Conservation (phyloP, 2,329 filamentous ascomycete genomes). For the Aureobasidium sp. region DNA sequence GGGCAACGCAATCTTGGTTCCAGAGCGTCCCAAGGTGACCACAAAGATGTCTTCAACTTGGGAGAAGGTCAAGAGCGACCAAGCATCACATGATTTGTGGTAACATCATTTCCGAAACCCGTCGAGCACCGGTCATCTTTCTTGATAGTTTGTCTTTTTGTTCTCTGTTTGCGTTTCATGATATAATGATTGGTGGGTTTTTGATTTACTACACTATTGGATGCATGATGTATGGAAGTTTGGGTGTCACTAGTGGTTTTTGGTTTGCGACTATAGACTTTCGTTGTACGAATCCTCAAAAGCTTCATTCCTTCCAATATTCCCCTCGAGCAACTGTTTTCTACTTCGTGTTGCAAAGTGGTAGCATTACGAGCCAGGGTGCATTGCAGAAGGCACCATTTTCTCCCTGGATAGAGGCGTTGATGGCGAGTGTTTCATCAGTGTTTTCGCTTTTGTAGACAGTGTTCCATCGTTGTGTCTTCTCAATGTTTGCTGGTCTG, state of each 20-base stretch:
- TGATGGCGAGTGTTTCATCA: slow-evolving; percentile 48
- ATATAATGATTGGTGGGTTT: neutral
- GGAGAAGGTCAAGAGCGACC: neutral
- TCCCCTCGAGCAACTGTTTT: neutral
- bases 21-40: neutral
- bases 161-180: neutral
- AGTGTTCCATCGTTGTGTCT: neutral
- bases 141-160: too few relatives aligned
- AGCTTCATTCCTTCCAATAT: too few relatives aligned
- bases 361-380: slow-evolving; percentile 46
- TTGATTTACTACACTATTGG: neutral
- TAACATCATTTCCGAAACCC: neutral
- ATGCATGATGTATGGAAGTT: neutral
- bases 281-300: too few relatives aligned
- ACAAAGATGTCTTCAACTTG: neutral
- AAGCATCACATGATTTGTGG: neutral
- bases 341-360: neutral
- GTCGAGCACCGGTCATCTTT: neutral
- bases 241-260: neutral
- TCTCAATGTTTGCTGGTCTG: neutral
- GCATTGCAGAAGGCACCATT: slow-evolving; percentile 40
- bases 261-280: neutral
- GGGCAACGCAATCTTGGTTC: neutral
- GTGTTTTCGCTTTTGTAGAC: neutral
- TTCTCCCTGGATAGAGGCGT: slow-evolving; percentile 46